Base-by-base conservation (phyloP, 176 grass and related monocot species). In the Pharus latifolius region DNA sequence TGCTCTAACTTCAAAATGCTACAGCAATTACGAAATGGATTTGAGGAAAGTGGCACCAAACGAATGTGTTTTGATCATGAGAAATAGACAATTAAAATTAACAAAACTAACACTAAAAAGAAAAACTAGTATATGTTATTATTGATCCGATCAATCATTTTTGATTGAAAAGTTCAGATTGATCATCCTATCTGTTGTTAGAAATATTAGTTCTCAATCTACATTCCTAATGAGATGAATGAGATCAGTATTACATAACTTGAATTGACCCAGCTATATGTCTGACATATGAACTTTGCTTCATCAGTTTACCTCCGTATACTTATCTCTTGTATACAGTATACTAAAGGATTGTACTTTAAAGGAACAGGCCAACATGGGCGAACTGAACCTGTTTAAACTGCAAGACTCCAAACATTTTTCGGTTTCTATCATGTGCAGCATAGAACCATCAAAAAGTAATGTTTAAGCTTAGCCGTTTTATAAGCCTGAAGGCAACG, bases 381-480 rank as follows among this genome's bases (percentile, higher is more conserved):
- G 35, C 59, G 49, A 42, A 16, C 51, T 25, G 22, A 2, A 20
- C 20, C n/a, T 16, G 33, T 19, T 47, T n/a, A n/a, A n/a, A n/a
- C n/a, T n/a, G n/a, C n/a, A n/a, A n/a, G n/a, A n/a, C n/a, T n/a
- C n/a, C n/a, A n/a, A n/a, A n/a, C n/a, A n/a, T n/a, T n/a, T n/a
- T n/a, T n/a, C n/a, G n/a, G 7, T 60, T 51, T 70, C 63, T 37
- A 35, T 24, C 53, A 56, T 42, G 25, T 70, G 19, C 67, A 82
- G 29, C 17, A 66, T 47, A 31, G 51, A 58, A 65, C 49, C 47
- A 19, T 65, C 12, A 31, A 67, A 74, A 59, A 52, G 1, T 56
- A 32, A 42, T 51, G 62, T 2, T 17, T 5, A 38, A 29, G 20
- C 49, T 60, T 63, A 63, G 13, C 60, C 24, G 17, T 51, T 64